These are phyloP conservation scores for Lentinus tigrinus DNA, from an alignment of 768 basidiomycete genomes.

Conservation along the genomic window DNA sequence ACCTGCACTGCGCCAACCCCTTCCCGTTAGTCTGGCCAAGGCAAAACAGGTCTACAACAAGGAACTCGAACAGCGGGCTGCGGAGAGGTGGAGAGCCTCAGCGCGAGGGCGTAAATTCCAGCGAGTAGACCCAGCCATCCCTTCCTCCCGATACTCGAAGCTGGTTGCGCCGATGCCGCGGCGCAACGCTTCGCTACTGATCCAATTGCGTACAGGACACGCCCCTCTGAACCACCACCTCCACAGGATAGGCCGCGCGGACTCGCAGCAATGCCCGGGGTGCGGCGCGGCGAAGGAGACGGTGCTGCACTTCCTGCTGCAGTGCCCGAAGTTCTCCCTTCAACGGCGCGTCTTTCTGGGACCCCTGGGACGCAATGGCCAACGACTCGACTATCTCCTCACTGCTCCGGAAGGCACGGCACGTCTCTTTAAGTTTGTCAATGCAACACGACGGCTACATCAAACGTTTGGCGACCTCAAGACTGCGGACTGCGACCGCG, in stretches of 20 bases:
- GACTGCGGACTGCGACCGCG: too few relatives aligned
- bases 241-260: conserved; percentile 7
- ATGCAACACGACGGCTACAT: too few relatives aligned
- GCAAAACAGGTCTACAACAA: not conserved
- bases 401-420: too few relatives aligned
- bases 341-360: too few relatives aligned
- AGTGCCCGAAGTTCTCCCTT: too few relatives aligned
- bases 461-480: too few relatives aligned
- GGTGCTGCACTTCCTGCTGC: conserved; percentile 21
- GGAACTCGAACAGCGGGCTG: not conserved
- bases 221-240: conserved; percentile 30
- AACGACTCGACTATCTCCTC: too few relatives aligned
- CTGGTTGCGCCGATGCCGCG: not conserved
- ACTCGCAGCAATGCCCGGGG: conserved; percentile 8
- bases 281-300: conserved; percentile 11
- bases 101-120: not conserved
- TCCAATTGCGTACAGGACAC: conserved; percentile 35
- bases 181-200: conserved; percentile 10
- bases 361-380: too few relatives aligned
- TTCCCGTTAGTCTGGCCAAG: not conserved
- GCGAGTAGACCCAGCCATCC: not conserved
- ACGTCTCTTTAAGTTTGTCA: too few relatives aligned
- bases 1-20: not conserved
- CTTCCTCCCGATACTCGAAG: not conserved
- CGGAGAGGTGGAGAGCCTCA: not conserved